Percentiles rank a stretch among this genome's conserved stretches.
Conservation (phyloP, 2,329 filamentous ascomycete species). For the Calonectria hongkongensis region DNA sequence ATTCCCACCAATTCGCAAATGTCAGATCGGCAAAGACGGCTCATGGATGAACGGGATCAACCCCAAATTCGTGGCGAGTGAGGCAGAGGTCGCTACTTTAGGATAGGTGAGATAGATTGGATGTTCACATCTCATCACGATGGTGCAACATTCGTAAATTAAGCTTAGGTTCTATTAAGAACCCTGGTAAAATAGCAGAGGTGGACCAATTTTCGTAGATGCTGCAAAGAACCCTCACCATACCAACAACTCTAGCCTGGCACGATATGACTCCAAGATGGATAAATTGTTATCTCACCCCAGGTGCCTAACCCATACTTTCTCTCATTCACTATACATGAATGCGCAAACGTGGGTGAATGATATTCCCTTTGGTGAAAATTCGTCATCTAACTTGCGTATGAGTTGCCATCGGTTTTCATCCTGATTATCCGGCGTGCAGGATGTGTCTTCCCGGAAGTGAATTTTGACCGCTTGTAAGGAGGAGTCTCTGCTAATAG, state of each 20-base stretch:
- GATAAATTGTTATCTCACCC: too few relatives aligned
- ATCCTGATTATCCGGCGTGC: neutral
- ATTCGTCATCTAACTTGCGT: neutral
- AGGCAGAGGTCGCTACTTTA: neutral
- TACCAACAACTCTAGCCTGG: too few relatives aligned
- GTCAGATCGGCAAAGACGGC: conserved; percentile 21
- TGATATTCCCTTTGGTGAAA: neutral
- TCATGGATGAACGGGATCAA: neutral
- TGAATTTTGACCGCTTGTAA: neutral
- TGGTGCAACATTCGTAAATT: too few relatives aligned
- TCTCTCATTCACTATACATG: neutral
- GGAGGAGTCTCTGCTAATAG: neutral
- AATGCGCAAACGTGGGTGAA: neutral
- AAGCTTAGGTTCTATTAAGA: too few relatives aligned
- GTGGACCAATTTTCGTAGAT: too few relatives aligned
- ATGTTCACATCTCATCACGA: neutral
- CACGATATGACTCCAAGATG: too few relatives aligned
- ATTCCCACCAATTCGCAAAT: conserved; percentile 21
- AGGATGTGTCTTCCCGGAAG: neutral
- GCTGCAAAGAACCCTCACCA: too few relatives aligned
- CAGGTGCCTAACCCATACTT: neutral
- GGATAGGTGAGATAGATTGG: too few relatives aligned
- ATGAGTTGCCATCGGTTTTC: neutral
- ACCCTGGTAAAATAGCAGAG: too few relatives aligned
- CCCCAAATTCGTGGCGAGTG: neutral